Conservation (phyloP, 225 moss, liverwort and hornwort species). For the Marchantia polymorpha region DNA sequence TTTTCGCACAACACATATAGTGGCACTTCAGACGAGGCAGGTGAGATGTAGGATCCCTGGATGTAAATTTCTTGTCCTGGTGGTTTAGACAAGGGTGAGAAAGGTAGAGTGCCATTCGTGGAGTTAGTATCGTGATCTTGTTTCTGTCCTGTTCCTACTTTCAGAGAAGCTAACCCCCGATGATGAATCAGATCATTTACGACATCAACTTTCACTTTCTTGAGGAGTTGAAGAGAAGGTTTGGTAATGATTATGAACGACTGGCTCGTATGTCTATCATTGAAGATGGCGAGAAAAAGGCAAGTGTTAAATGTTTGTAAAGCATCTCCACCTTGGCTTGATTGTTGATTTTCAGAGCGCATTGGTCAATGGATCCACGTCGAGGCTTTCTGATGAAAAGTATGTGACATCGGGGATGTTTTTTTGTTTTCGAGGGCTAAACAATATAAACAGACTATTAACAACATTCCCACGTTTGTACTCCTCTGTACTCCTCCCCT, state of each 20-base stretch:
- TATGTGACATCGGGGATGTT: no score
- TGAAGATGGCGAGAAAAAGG: constrained; percentile 87
- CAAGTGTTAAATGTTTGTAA: constrained; percentile 23
- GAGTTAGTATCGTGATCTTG: background rate
- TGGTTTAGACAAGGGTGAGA: no score
- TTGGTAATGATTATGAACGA: constrained; percentile 85
- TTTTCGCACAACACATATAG: background rate
- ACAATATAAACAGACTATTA: no score
- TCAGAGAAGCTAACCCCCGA: background rate
- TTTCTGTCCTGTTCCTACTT: background rate
- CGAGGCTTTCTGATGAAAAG: no score
- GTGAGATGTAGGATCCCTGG: no score
- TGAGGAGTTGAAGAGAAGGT: constrained; percentile 76
- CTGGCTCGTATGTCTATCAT: constrained; percentile 87
- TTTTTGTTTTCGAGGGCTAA: no score
- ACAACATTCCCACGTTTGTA: no score
- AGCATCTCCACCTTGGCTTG: background rate
- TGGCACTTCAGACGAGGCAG: background rate
- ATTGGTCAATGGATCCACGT: no score
- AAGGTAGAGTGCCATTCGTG: background rate
- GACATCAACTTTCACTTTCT: constrained; percentile 75
- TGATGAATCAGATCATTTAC: constrained; percentile 65
- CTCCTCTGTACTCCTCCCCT: no score
- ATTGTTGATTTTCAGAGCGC: background rate
- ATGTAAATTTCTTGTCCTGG: no score